phyloP scores from a whole-genome alignment of 208 protist species.

The Leishmania martiniquensis region DNA sequence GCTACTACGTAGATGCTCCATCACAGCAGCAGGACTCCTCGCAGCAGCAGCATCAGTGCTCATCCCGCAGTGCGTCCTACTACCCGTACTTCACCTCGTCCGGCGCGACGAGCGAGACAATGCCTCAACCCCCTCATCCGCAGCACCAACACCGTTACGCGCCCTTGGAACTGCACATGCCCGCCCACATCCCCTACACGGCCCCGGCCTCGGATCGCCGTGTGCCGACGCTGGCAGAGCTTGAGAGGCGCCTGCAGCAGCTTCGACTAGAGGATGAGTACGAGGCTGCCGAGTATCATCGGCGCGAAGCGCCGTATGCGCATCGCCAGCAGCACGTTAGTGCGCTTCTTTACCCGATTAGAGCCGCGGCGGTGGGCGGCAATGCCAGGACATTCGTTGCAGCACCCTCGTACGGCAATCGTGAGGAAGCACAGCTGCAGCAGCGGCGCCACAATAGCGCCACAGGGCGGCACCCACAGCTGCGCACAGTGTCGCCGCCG shows the following conservation, averaged over 20 bases:
- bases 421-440: background rate
- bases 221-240: slow-evolving; percentile 56
- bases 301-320: slow-evolving; percentile 12
- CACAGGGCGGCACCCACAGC: slow-evolving; percentile 5
- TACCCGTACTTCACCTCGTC: slow-evolving; percentile 9
- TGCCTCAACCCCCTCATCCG: background rate
- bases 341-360: slow-evolving; percentile 13
- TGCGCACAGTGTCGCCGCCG: slow-evolving; percentile 49
- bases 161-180: background rate
- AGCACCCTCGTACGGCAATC: background rate
- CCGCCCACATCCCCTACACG: background rate
- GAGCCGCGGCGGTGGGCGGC: background rate
- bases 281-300: slow-evolving; percentile 24
- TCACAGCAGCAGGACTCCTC: background rate
- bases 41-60: background rate
- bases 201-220: slow-evolving; percentile 6
- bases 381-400: background rate
- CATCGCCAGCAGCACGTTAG: slow-evolving; percentile 21
- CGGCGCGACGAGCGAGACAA: slow-evolving; percentile 1
- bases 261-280: slow-evolving; percentile 35
- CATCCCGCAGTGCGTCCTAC: background rate
- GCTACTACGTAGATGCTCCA: background rate
- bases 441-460: slow-evolving; percentile 11
- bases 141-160: slow-evolving; percentile 16
- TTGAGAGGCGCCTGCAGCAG: slow-evolving; percentile 57